Base-by-base conservation (phyloP, 352 stramenopile genomes). In the Pythium apleroticum region DNA sequence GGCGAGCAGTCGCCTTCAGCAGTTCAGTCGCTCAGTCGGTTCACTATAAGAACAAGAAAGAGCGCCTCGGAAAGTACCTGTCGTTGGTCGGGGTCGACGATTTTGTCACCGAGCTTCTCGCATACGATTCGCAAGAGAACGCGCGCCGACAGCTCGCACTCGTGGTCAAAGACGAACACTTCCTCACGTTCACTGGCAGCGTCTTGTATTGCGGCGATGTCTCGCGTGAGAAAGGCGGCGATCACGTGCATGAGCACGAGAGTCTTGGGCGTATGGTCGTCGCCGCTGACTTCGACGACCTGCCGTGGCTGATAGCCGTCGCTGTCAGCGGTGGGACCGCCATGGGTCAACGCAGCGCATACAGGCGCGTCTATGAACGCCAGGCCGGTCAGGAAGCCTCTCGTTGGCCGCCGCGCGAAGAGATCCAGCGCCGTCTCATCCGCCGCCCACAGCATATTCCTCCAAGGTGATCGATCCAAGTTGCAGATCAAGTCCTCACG, bases 351-450 rank as follows among this genome's bases (percentile, higher is more conserved):
- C 6, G 28, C 53, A 22, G 10, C 20, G 27, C 46, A 31, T 31
- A 79, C 77, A 3, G 76, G 68, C 28, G 70, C 74, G 24, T 92
- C 83, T 19, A 90, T 45, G 57, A 87, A 92, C 28, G 31, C 20
- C 58, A 92, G 19, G 1, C 77, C 74, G 3, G 81, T 89, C 65
- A 57, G 68, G 70, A 92, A 92, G 33, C 77, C 75, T 54, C 65
- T 72, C 57, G 66, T 71, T 0, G 74, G 76, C 11, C 72, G 78
- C 25, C 84, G 78, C 54, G 80, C 84, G 63, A 92, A 87, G 61
- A 92, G 67, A 65, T 92, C 84, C 45, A 92, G 76, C 63, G 81
- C 84, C 15, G 81, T 91, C 72, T 89, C 82, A 65, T 89, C 78
- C 17, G 82, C 70, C 37, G 77, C 59, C 72, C 72, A 78, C 30